phyloP scores from a whole-genome alignment of 1,284 basidiomycete genomes.

The Leccinum pachyderme region DNA sequence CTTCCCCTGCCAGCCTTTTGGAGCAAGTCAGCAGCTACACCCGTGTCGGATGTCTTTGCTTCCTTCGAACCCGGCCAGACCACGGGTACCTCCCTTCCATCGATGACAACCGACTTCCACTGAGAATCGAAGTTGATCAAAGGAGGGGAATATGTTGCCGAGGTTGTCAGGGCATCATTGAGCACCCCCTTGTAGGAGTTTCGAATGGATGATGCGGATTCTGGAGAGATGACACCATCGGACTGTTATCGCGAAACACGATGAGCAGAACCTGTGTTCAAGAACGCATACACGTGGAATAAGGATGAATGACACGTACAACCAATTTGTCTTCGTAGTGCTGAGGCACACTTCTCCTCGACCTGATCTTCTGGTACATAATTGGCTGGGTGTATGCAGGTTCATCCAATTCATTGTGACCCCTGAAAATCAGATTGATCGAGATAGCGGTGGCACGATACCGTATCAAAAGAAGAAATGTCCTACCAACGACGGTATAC shows the following conservation, averaged over 20 bases:
- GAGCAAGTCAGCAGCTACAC: constrained; percentile 54
- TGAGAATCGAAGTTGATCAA: constrained; percentile 58
- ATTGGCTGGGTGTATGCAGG: constrained; percentile 87
- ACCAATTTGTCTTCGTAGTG: constrained; percentile 79
- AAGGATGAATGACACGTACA: constrained; percentile 41
- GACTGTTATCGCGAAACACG: constrained; percentile 38
- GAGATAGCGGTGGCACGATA: background rate
- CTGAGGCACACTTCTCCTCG: constrained; percentile 73
- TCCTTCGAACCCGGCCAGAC: constrained; percentile 66
- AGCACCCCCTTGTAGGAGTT: constrained; percentile 58
- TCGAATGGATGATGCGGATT: constrained; percentile 52
- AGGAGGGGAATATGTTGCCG: constrained; percentile 48
- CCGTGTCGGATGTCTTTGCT: constrained; percentile 67
- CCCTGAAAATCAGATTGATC: constrained; percentile 38
- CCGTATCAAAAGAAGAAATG: background rate
- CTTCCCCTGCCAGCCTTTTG: constrained; percentile 65
- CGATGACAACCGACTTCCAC: constrained; percentile 46
- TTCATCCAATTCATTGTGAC: constrained; percentile 90
- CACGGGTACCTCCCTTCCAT: constrained; percentile 38
- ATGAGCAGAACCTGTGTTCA: background rate
- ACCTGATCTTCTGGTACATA: constrained; percentile 85
- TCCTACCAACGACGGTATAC: constrained; percentile 80
- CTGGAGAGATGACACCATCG: constrained; percentile 52
- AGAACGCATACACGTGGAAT: background rate
- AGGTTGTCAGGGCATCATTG: constrained; percentile 54